Conservation (phyloP, 495 filamentous ascomycete genomes). For the Saxophila tyrrhenica region DNA sequence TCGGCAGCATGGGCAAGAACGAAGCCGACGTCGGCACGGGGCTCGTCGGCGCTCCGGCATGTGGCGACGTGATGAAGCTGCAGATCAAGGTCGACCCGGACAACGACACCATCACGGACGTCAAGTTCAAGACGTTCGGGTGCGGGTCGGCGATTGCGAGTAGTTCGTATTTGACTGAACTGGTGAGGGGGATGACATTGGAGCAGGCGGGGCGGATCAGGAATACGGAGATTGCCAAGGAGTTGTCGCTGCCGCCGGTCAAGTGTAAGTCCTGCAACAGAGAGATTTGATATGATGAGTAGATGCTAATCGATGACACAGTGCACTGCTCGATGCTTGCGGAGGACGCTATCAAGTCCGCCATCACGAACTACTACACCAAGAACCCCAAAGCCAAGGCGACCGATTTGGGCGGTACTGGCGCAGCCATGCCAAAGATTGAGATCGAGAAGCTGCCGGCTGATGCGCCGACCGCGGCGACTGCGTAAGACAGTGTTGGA, state of each 20-base stretch:
- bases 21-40: conserved; percentile 89
- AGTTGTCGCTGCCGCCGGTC: conserved; percentile 87
- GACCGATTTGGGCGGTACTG: conserved; percentile 66
- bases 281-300: neutral
- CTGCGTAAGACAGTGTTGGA: neutral
- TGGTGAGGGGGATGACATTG: conserved; percentile 91
- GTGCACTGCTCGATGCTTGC: conserved; percentile 99
- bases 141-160: conserved; percentile 93
- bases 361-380: conserved; percentile 92
- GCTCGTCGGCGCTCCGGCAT: conserved; percentile 86
- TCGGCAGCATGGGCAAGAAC: conserved; percentile 80
- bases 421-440: conserved; percentile 38
- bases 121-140: conserved; percentile 97
- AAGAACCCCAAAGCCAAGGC: conserved; percentile 72
- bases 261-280: conserved; percentile 53
- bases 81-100: conserved; percentile 93
- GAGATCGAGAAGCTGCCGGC: conserved; percentile 32
- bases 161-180: conserved; percentile 79
- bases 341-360: conserved; percentile 99
- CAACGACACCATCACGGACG: conserved; percentile 81
- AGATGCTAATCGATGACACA: conserved; percentile 25
- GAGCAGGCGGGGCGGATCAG: conserved; percentile 82
- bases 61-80: conserved; percentile 96
- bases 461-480: conserved; percentile 7
- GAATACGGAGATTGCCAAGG: conserved; percentile 96